Evolutionary conservation across 345 rosid genomes (phyloP).

Genomic region (Leavenworthia alabamica): DNA sequence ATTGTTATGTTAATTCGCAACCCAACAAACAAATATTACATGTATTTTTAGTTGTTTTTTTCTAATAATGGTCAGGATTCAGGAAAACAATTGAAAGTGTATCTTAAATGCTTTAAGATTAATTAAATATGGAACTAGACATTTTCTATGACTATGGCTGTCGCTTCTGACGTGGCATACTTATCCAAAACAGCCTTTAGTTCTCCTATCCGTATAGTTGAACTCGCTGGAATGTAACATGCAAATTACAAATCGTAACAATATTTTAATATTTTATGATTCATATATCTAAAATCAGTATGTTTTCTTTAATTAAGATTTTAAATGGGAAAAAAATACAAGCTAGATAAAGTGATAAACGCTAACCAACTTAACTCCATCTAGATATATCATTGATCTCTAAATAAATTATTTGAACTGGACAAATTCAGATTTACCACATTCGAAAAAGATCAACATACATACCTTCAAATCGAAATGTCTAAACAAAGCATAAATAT

Average conservation of each 20-base stretch:
- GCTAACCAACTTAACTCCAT: too few species aligned
- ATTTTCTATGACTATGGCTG: slow-evolving; percentile 2
- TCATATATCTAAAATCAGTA: too few species aligned
- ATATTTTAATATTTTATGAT: too few species aligned
- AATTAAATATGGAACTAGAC: not conserved
- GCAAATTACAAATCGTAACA: not conserved
- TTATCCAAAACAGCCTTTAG: slow-evolving; percentile 20
- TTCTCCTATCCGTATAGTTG: slow-evolving; percentile 20
- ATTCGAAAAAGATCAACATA: too few species aligned
- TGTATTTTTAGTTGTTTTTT: not conserved
- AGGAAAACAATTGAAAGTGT: slow-evolving; percentile 19
- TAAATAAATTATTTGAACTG: too few species aligned
- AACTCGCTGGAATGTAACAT: slow-evolving; percentile 24
- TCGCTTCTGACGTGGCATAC: slow-evolving; percentile 19
- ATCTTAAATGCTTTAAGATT: slow-evolving; percentile 16
- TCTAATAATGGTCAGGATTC: not conserved
- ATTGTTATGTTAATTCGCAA: not conserved
- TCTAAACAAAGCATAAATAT: not conserved
- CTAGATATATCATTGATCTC: too few species aligned
- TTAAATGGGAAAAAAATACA: too few species aligned
- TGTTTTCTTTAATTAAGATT: too few species aligned
- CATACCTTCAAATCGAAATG: too few species aligned
- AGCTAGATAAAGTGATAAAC: too few species aligned
- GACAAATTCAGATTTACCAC: too few species aligned
- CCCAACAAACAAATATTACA: not conserved